Conservation (phyloP, 2,329 filamentous ascomycete genomes). For the Aspergillus sp. region DNA sequence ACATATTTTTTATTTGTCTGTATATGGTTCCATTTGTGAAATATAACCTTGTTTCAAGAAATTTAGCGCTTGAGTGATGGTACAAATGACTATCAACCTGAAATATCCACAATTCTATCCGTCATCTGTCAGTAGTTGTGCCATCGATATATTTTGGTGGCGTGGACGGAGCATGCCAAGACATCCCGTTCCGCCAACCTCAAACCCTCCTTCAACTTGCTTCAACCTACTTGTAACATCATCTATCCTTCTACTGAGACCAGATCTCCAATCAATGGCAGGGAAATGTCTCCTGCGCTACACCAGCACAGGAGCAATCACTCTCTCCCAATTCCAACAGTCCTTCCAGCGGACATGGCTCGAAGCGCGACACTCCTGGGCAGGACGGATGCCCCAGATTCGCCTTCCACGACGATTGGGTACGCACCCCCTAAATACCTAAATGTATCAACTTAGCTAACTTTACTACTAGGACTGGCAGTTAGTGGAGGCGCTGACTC, state of each 20-base stretch:
- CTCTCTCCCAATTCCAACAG: slow-evolving; percentile 26
- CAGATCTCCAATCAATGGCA: slow-evolving; percentile 13
- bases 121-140: background rate
- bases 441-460: background rate
- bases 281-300: slow-evolving; percentile 8
- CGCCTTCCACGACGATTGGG: slow-evolving; percentile 26
- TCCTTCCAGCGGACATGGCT: slow-evolving; percentile 30
- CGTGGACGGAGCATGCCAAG: background rate
- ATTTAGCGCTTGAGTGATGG: too few relatives aligned
- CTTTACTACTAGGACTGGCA: slow-evolving; percentile 61
- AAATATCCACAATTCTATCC: background rate
- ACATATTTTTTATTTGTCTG: slow-evolving; percentile 3
- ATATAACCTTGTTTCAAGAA: background rate
- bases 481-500: slow-evolving; percentile 93
- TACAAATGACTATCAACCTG: too few relatives aligned
- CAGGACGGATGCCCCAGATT: slow-evolving; percentile 5
- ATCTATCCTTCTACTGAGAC: background rate
- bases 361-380: slow-evolving; percentile 13
- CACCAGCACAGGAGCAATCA: slow-evolving; percentile 17
- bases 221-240: background rate
- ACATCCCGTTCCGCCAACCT: background rate
- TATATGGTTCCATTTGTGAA: slow-evolving; percentile 2
- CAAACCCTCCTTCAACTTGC: background rate
- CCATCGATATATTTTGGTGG: background rate
- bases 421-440: slow-evolving; percentile 12